A percentile compares a stretch with the other conserved stretches of the same genome.
phyloP scores from a whole-genome alignment of 495 filamentous ascomycete genomes.

The Achaetomiella virescens region DNA sequence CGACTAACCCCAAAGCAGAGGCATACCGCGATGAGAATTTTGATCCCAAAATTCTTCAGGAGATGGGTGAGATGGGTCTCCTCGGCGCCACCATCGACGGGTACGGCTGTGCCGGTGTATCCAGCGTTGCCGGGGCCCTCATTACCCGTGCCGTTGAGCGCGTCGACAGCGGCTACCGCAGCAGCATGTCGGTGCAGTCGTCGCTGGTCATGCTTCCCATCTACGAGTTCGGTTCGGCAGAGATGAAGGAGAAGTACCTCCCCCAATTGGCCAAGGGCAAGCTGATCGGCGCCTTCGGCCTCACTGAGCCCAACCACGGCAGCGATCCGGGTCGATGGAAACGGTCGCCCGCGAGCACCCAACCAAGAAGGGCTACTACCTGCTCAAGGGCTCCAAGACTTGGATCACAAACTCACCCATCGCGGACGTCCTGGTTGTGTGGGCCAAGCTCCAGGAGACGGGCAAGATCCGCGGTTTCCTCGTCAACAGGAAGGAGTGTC shows the following conservation, averaged over 20 bases:
- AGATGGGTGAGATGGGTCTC: conserved; percentile 94
- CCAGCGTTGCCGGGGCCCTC: conserved; percentile 82
- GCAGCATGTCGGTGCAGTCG: conserved; percentile 93
- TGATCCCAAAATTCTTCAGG: conserved; percentile 77
- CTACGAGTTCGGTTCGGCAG: conserved; percentile 80
- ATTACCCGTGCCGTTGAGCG: conserved; percentile 95
- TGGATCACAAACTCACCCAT: conserved; percentile 99
- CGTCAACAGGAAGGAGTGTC: conserved; percentile 73
- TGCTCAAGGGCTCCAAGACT: conserved; percentile 82
- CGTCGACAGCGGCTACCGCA: conserved; percentile 92
- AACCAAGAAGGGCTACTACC: conserved; percentile 75
- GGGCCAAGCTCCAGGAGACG: conserved; percentile 85
- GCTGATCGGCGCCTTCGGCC: conserved; percentile 81
- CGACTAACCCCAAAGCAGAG: conserved; percentile 49
- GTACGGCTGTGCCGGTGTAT: conserved; percentile 91
- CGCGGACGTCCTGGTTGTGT: conserved; percentile 82
- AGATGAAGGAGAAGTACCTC: conserved; percentile 85
- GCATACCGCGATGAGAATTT: conserved; percentile 93
- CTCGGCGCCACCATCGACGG: conserved; percentile 87
- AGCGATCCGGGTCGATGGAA: conserved; percentile 96
- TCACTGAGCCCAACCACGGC: conserved; percentile 97
- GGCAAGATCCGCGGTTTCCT: conserved; percentile 96
- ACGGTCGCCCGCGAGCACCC: conserved; percentile 80
- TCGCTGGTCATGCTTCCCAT: conserved; percentile 97
- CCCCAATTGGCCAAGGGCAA: conserved; percentile 82